Percentiles rank a stretch among this genome's conserved stretches.
Evolutionary conservation across 257 asterid species (phyloP).

Genomic region (Nicotiana benthamiana): DNA sequence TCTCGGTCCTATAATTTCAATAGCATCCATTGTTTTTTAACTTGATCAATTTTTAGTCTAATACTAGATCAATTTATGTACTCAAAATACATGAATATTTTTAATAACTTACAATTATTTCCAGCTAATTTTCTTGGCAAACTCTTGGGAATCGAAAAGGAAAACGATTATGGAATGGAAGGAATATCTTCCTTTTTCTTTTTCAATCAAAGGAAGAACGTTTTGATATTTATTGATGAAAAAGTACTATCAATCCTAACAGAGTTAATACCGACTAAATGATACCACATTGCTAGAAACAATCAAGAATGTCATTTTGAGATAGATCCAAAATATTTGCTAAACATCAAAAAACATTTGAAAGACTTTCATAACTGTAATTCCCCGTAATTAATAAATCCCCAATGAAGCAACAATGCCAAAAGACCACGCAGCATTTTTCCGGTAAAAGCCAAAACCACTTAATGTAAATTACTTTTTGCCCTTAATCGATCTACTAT

Average conservation of each 20-base stretch:
- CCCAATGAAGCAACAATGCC: not conserved
- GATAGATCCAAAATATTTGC: not conserved
- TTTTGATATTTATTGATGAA: not conserved
- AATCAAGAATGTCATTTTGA: not conserved
- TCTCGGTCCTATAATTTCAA: not conserved
- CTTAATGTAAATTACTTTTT: not conserved
- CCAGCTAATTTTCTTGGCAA: not conserved
- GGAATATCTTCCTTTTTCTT: not conserved
- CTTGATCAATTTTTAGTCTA: not conserved
- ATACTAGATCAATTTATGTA: not conserved
- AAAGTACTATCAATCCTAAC: not conserved
- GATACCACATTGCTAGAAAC: not conserved
- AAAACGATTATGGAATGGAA: not conserved
- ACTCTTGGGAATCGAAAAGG: not conserved
- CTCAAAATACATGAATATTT: not conserved
- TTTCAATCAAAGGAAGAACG: not conserved
- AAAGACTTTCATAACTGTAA: not conserved
- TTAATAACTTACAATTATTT: not conserved
- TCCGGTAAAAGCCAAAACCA: not conserved
- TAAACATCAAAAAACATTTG: not conserved
- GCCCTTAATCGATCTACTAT: not conserved
- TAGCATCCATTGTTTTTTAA: not conserved
- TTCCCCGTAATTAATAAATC: not conserved
- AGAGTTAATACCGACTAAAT: not conserved
- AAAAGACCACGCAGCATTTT: not conserved